Base-by-base conservation (phyloP, 2,329 filamentous ascomycete genomes). In the Calonectria fujianensis region DNA sequence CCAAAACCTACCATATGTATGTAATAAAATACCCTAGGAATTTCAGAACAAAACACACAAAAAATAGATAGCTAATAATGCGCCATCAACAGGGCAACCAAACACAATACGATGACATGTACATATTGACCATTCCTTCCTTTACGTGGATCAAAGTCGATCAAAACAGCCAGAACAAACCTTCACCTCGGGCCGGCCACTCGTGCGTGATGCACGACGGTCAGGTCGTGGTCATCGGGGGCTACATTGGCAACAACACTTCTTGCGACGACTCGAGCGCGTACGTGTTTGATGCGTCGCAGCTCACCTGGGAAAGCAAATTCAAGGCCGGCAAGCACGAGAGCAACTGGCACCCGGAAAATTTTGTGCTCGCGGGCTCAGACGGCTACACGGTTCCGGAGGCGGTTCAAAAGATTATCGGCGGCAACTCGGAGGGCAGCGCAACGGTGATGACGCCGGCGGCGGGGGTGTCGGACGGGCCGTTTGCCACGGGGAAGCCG, bases 261-360 rank as follows among this genome's bases (percentile, higher is more conserved):
- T 78, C 84, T 8, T 93, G 91, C 78, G 91, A 93, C 20, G 91
- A 93, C n/a, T 85, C 86, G 1, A 83, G 84, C 16, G 88, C 95
- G 74, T 95, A 95, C 81, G 91, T 94, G 59, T 95, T 95, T 84
- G 93, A 96, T 83, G 89, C 93, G 39, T 92, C 91, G 14, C 89
- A 87, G 11, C 87, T 95, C 2, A 85, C 88, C 31, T 91, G 88
- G 85, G 82, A 89, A 75, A 89, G 88, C 69, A 87, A 88, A 27
- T 96, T 94, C 85, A 90, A 86, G 6, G 89, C 93, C 1, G 91
- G 89, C 6, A 88, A 88, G 14, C 91, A 93, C 81, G 90, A 90
- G 74, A 83, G 90, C 73, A 88, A 91, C 77, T 82, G 91, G 31
- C 88, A 90, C 29, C 84, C 88, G 69, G 88, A 89, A 39, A 89